Base-by-base conservation (phyloP, 805 yeast genomes). In the Sungouiella thailandica region DNA sequence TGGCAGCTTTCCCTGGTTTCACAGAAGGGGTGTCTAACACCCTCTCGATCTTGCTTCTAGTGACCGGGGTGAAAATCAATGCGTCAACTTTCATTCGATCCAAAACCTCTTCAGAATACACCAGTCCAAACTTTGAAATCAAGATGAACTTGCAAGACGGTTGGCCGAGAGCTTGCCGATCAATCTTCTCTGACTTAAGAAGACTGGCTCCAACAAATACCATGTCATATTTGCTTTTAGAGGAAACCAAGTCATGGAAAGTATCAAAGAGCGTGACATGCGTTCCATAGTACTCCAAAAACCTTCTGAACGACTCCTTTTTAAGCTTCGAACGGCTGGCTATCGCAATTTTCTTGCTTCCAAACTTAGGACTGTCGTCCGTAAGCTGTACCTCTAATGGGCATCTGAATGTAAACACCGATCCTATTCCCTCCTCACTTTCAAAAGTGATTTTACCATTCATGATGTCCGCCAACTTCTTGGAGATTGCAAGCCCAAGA, bases 381-480 rank as follows among this genome's bases (percentile, higher is more conserved):
- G 14, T 20, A 6, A 51, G 43, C 25, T 52, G 53, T 5, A 61
- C 68, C 14, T 55, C 52, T 42, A 47, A 40, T 32, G 61, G 34
- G 64, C 54, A 23, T 47, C 54, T 36, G 23, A 73, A 70, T 32
- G 51, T 51, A 34, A 73, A 74, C 1, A 68, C 64, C 1, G 74
- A 62, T 1, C 79, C 79, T 16, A 53, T 51, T 4, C 70, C 72
- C 38, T 68, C 74, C 5, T 43, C 50, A 37, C 75, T 68, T 11
- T 66, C 70, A 40, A 69, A 70, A 2, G 64, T 55, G 17, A 73
- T 56, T 4, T 55, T 52, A 1, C 78, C 79, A 12, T 68, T 68
- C 76, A 70, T 70, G 12, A 70, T 47, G 30, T 68, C 74, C 10
- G 70, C 68, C 20, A 70, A 55, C 44, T 68, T 68, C 46, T 67